These are phyloP conservation scores for Stephanocyclus meneghinianus DNA, from an alignment of 352 stramenopile species.

Conservation along the genomic window DNA sequence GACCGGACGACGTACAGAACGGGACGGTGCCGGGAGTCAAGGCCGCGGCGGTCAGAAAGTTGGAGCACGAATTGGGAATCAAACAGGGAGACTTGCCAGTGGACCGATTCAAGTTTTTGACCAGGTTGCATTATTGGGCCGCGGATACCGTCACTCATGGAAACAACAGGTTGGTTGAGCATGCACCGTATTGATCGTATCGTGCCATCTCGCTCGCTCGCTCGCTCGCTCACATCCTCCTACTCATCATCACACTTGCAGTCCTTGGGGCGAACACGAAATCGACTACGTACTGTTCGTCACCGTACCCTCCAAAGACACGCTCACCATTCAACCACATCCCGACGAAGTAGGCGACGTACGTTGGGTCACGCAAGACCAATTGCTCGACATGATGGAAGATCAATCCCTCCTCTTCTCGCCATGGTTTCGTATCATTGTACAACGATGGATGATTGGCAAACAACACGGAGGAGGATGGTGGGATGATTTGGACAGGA, in stretches of 20 bases:
- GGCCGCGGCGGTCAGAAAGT: constrained; percentile 93
- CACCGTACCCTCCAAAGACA: constrained; percentile 61
- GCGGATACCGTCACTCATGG: constrained; percentile 84
- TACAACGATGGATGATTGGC: constrained; percentile 63
- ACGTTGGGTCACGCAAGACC: constrained; percentile 49
- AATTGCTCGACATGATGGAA: constrained; percentile 62
- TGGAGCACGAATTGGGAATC: constrained; percentile 98
- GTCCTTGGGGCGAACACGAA: constrained; percentile 94
- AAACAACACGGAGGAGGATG: constrained; percentile 58
- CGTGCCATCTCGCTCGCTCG: not conserved
- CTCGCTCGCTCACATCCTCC: not conserved
- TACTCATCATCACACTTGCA: constrained; percentile 43
- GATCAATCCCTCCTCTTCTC: constrained; percentile 57
- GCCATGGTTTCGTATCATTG: constrained; percentile 83
- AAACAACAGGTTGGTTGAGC: constrained; percentile 54
- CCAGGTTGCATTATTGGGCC: constrained; percentile 97
- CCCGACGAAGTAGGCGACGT: constrained; percentile 89
- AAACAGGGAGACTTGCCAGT: constrained; percentile 83
- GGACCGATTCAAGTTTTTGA: constrained; percentile 92
- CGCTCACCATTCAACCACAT: constrained; percentile 87
- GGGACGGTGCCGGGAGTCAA: constrained; percentile 84
- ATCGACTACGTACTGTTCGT: constrained; percentile 94
- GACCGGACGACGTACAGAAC: constrained; percentile 64
- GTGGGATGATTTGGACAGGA: constrained; percentile 85
- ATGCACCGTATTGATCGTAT: constrained; percentile 3